Evolutionary conservation across 768 basidiomycete species (phyloP).

Genomic region (Trametes coccinea): DNA sequence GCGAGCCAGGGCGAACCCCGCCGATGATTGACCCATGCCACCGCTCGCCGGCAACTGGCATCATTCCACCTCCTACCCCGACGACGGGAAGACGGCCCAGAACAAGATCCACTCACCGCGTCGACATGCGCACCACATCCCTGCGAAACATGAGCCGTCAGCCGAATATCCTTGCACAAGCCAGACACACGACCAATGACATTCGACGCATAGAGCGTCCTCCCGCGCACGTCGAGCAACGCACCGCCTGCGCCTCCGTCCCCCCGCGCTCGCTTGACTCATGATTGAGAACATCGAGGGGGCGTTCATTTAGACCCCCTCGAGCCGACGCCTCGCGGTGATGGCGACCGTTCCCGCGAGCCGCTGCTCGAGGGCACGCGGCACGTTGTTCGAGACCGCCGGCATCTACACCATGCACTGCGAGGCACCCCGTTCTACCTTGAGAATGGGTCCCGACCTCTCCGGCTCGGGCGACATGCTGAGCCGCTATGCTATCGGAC

Average conservation of each 20-base stretch:
- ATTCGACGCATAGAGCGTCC: neutral
- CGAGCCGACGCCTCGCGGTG: neutral
- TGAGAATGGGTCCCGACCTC: no score
- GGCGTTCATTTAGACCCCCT: neutral
- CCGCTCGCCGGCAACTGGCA: neutral
- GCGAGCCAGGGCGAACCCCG: neutral
- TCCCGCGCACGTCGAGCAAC: neutral
- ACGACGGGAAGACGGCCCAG: neutral
- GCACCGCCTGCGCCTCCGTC: neutral
- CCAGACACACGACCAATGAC: neutral
- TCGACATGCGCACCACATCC: constrained; percentile 73
- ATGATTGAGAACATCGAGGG: neutral
- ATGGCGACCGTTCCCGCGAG: constrained; percentile 12
- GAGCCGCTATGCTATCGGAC: no score
- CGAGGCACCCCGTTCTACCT: no score
- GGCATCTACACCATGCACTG: neutral
- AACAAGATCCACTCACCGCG: constrained; percentile 43
- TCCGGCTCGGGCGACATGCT: no score
- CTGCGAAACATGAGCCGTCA: constrained; percentile 39
- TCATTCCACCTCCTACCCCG: neutral
- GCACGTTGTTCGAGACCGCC: neutral
- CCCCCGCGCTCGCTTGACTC: neutral
- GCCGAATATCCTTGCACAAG: neutral
- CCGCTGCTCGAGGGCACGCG: neutral
- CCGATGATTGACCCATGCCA: neutral